A percentile compares a stretch with the other conserved stretches of the same genome.
These are phyloP conservation scores for Nephromyces sp. DNA, from an alignment of 169 alveolate species.

Conservation along the genomic window DNA sequence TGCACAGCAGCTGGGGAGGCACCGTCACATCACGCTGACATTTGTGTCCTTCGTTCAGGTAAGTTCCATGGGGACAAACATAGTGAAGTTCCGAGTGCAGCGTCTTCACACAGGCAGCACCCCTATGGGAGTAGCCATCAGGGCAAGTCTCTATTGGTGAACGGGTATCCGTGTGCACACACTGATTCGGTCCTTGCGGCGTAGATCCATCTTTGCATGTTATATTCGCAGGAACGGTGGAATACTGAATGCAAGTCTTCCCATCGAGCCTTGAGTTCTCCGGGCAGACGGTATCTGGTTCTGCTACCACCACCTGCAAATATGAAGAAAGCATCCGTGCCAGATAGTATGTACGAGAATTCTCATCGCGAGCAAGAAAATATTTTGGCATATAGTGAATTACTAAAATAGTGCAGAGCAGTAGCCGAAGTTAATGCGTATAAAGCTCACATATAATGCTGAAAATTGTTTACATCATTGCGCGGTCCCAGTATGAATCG, in stretches of 20 bases:
- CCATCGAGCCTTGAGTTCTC: not conserved
- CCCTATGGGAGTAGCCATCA: not conserved
- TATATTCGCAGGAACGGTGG: not conserved
- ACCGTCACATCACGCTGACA: not conserved
- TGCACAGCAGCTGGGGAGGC: not conserved
- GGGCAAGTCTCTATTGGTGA: not conserved
- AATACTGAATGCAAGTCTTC: not conserved
- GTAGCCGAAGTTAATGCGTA: too few species aligned
- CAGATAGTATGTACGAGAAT: too few species aligned
- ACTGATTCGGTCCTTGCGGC: not conserved
- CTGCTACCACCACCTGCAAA: not conserved
- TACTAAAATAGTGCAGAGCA: too few species aligned
- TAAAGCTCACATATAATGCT: too few species aligned
- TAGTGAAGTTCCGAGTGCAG: not conserved
- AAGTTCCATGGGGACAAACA: not conserved
- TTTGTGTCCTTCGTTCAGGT: not conserved
- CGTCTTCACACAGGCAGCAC: not conserved
- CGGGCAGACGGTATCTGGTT: not conserved
- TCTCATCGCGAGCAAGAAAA: too few species aligned
- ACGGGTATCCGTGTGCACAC: not conserved
- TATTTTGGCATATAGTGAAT: too few species aligned
- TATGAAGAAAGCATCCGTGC: too few species aligned
- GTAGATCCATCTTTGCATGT: conserved; percentile 1
- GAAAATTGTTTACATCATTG: too few species aligned
- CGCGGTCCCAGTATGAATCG: too few species aligned